phyloP scores from a whole-genome alignment of 208 protist species.

The Crithidia mellificae region DNA sequence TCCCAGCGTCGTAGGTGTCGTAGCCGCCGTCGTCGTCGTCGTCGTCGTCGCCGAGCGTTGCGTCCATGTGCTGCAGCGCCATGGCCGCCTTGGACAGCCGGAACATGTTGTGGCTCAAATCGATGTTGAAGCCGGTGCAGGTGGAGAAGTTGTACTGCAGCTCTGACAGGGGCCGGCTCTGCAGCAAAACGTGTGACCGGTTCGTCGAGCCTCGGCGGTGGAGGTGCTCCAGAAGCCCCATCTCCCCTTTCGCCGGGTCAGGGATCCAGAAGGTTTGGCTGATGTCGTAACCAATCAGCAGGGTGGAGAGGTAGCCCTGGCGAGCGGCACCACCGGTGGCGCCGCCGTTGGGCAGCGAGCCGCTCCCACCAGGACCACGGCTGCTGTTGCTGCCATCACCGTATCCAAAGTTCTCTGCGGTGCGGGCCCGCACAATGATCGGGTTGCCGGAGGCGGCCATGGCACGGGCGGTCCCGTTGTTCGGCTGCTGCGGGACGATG shows the following conservation, averaged over 20 bases:
- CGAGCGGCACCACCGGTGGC: not conserved
- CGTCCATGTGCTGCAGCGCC: slow-evolving; percentile 76
- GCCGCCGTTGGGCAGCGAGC: not conserved
- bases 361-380: not conserved
- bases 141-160: slow-evolving; percentile 82
- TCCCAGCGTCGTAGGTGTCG: not conserved
- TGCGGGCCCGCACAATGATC: slow-evolving; percentile 62
- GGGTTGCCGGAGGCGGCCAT: slow-evolving; percentile 61
- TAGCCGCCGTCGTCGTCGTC: slow-evolving; percentile 17
- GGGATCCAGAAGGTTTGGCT: slow-evolving; percentile 75
- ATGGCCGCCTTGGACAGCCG: slow-evolving; percentile 75
- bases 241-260: slow-evolving; percentile 51
- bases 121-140: slow-evolving; percentile 71
- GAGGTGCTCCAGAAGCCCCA: slow-evolving; percentile 70
- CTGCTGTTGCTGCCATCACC: slow-evolving; percentile 3
- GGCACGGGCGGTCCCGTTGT: slow-evolving; percentile 41
- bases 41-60: slow-evolving; percentile 39
- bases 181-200: slow-evolving; percentile 58
- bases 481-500: slow-evolving; percentile 36
- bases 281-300: slow-evolving; percentile 42
- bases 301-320: slow-evolving; percentile 3
- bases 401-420: slow-evolving; percentile 32
- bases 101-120: slow-evolving; percentile 77
- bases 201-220: slow-evolving; percentile 55
- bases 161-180: slow-evolving; percentile 68